phyloP scores from a whole-genome alignment of 1,284 basidiomycete genomes.

The Puccinia hordei region DNA sequence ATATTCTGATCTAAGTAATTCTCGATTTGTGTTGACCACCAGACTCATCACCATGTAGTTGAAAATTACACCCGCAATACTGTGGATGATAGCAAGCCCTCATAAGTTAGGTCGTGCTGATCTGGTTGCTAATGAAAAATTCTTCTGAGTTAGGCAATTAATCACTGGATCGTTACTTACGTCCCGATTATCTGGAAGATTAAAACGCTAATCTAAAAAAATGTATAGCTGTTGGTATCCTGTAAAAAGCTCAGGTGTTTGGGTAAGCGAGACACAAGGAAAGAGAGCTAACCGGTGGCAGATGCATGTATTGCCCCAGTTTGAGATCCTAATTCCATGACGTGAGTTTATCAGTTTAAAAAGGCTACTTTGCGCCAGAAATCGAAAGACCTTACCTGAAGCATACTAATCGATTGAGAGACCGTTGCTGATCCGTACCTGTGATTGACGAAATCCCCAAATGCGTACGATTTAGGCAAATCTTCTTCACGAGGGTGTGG shows the following conservation, averaged over 20 bases:
- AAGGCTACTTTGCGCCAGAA: not conserved
- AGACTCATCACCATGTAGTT: conserved; percentile 50
- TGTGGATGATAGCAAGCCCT: not conserved
- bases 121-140: not conserved
- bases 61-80: conserved; percentile 41
- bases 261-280: not conserved
- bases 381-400: conserved; percentile 1
- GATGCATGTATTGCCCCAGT: conserved; percentile 47
- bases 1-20: conserved; percentile 27
- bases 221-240: not conserved
- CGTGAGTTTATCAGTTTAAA: not conserved
- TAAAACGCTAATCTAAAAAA: conserved; percentile 35
- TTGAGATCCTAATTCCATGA: conserved; percentile 37
- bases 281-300: conserved; percentile 24
- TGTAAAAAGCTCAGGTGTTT: not conserved
- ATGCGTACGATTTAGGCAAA: not conserved
- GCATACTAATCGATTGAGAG: conserved; percentile 38
- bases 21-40: conserved; percentile 47
- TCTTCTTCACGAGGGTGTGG: not conserved
- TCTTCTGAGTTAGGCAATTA: not conserved
- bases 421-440: conserved; percentile 47
- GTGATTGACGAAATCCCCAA: not conserved
- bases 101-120: not conserved
- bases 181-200: conserved; percentile 37
- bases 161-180: conserved; percentile 12